These are phyloP conservation scores for Penicillium concentricum DNA, from an alignment of 2,329 filamentous ascomycete genomes.

Conservation along the genomic window DNA sequence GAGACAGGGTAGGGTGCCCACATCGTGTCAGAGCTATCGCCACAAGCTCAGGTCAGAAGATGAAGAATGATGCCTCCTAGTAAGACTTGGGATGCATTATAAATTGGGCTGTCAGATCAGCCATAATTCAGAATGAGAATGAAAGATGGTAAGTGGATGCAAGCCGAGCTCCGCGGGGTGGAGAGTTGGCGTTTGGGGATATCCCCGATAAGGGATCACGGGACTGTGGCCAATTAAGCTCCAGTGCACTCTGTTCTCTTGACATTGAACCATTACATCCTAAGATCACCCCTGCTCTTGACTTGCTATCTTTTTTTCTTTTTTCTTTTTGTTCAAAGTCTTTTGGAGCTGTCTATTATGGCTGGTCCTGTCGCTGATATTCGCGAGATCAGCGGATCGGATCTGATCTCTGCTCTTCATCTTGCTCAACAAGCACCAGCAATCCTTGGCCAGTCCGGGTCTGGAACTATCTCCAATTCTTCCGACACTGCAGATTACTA, in stretches of 20 bases:
- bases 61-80: not conserved
- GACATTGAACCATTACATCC: not conserved
- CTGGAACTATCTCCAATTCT: slow-evolving; percentile 49
- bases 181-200: not conserved
- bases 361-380: slow-evolving; percentile 12
- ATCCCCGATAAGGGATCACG: slow-evolving; percentile 25
- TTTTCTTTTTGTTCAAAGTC: not conserved
- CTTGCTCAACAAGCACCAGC: slow-evolving; percentile 44
- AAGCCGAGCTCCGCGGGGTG: slow-evolving; percentile 9
- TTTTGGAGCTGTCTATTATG: slow-evolving; percentile 7
- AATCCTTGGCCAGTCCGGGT: slow-evolving; percentile 47
- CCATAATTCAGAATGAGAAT: not conserved
- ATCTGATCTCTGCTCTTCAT: slow-evolving; percentile 49
- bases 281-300: not conserved
- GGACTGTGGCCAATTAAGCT: slow-evolving; percentile 12
- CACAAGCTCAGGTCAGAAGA: not conserved
- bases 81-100: not conserved
- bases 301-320: not conserved
- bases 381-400: slow-evolving; percentile 29
- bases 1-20: not conserved
- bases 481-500: slow-evolving; percentile 77
- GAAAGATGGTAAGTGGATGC: not conserved
- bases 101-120: not conserved
- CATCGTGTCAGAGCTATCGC: not conserved
- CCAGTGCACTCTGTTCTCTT: not conserved